phyloP scores from a whole-genome alignment of 371 early-diverging fungal species.

The Umbelopsis sp. region DNA sequence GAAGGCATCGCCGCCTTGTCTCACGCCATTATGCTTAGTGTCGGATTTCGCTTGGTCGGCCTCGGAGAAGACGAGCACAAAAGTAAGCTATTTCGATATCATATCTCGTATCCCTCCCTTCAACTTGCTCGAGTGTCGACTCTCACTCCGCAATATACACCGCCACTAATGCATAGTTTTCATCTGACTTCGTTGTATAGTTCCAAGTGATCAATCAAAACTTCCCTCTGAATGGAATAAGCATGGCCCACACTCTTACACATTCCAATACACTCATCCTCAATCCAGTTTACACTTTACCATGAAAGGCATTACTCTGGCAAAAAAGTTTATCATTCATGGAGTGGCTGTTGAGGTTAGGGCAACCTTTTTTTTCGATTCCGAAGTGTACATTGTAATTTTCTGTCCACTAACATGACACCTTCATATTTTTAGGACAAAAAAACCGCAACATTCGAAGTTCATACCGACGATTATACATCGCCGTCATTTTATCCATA shows the following conservation, averaged over 20 bases:
- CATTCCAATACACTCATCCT: conserved; percentile 72
- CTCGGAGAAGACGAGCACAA: conserved; percentile 65
- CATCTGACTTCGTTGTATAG: background rate
- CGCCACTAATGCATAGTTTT: background rate
- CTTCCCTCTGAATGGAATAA: conserved; percentile 66
- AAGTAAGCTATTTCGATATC: conserved; percentile 26
- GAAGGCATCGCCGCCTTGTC: conserved; percentile 60
- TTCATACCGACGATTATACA: conserved; percentile 55
- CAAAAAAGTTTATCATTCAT: conserved; percentile 66
- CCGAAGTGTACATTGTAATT: background rate
- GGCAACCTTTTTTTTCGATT: background rate
- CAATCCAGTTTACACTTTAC: conserved; percentile 73
- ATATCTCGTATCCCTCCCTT: too few species aligned
- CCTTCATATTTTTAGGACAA: conserved; percentile 48
- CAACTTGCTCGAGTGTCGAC: background rate
- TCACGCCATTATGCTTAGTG: conserved; percentile 63
- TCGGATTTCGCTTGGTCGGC: conserved; percentile 65
- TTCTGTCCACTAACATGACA: background rate
- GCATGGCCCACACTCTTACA: conserved; percentile 54
- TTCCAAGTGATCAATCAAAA: background rate
- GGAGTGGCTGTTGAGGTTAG: conserved; percentile 68
- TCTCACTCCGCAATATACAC: conserved; percentile 4
- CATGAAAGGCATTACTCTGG: conserved; percentile 69
- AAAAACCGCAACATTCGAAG: conserved; percentile 63
- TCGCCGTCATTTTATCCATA: conserved; percentile 63